Evolutionary conservation across 1,284 basidiomycete genomes (phyloP).

Genomic region (Prillingera fragicola): DNA sequence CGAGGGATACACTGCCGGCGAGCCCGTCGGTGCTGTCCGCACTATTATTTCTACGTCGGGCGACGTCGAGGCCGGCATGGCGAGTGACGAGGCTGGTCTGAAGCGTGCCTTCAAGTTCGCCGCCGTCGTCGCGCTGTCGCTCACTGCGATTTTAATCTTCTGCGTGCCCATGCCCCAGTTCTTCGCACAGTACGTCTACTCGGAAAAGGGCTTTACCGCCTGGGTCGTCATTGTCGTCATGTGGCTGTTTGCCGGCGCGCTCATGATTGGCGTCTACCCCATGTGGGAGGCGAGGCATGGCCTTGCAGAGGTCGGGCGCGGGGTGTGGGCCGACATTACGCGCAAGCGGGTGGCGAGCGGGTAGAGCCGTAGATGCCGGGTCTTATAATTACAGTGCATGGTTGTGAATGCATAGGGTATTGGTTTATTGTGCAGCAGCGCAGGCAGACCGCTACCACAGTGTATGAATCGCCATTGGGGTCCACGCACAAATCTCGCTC

Average conservation of each 20-base stretch:
- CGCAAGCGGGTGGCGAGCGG: not conserved
- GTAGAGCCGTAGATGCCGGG: slow-evolving; percentile 1
- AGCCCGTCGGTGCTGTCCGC: slow-evolving; percentile 28
- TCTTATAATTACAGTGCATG: no score
- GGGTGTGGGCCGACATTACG: slow-evolving; percentile 9
- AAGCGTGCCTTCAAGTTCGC: slow-evolving; percentile 72
- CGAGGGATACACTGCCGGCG: not conserved
- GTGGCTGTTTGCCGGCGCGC: slow-evolving; percentile 72
- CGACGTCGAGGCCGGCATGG: slow-evolving; percentile 43
- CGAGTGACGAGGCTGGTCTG: slow-evolving; percentile 46
- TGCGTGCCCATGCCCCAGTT: slow-evolving; percentile 79
- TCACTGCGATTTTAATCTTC: slow-evolving; percentile 49
- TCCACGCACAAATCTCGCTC: no score
- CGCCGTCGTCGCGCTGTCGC: slow-evolving; percentile 59
- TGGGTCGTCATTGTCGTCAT: slow-evolving; percentile 62
- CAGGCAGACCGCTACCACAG: no score
- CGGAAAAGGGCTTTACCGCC: slow-evolving; percentile 62
- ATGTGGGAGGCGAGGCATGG: slow-evolving; percentile 73
- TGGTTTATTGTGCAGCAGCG: no score
- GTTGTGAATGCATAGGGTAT: no score
- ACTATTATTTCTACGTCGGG: slow-evolving; percentile 53
- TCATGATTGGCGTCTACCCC: slow-evolving; percentile 74
- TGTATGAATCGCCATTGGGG: no score
- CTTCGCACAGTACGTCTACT: slow-evolving; percentile 68
- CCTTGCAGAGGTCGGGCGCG: slow-evolving; percentile 53